Percentiles rank a stretch among this genome's conserved stretches.
phyloP scores from a whole-genome alignment of 1,284 basidiomycete genomes.

The Malassezia dermatis region DNA sequence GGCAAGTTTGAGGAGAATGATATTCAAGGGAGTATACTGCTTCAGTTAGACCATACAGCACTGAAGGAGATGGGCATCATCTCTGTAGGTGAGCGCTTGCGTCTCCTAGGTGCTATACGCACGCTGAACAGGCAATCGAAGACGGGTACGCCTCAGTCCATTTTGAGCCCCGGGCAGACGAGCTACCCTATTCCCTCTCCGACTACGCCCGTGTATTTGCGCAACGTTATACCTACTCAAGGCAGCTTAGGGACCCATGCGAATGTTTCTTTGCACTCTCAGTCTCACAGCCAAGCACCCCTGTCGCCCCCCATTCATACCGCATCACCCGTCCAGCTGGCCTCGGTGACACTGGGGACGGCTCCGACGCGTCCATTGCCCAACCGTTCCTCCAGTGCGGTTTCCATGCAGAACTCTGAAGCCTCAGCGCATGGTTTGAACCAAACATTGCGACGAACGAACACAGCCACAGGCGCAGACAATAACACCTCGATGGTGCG shows the following conservation, averaged over 20 bases:
- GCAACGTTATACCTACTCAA: background rate
- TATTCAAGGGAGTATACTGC: constrained; percentile 37
- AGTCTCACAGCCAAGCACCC: background rate
- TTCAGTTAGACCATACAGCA: constrained; percentile 36
- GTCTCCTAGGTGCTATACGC: constrained; percentile 42
- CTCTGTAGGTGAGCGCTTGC: constrained; percentile 39
- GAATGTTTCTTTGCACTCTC: background rate
- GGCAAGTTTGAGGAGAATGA: constrained; percentile 33
- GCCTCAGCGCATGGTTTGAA: background rate
- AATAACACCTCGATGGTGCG: background rate
- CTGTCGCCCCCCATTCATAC: background rate
- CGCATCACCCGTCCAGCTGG: background rate
- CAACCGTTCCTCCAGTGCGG: background rate
- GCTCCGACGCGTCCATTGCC: background rate
- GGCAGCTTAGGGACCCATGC: background rate
- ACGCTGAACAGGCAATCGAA: constrained; percentile 33
- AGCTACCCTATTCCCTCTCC: background rate
- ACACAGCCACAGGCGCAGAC: background rate
- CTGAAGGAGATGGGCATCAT: constrained; percentile 46
- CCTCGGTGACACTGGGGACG: background rate
- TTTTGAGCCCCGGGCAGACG: constrained; percentile 6
- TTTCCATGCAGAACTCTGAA: background rate
- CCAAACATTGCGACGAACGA: background rate
- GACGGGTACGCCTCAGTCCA: constrained; percentile 17
- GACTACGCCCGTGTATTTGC: background rate